A percentile compares a stretch with the other conserved stretches of the same genome.
phyloP scores from a whole-genome alignment of 1,139 yeast species.

The Debaryomycetaceae sp. region DNA sequence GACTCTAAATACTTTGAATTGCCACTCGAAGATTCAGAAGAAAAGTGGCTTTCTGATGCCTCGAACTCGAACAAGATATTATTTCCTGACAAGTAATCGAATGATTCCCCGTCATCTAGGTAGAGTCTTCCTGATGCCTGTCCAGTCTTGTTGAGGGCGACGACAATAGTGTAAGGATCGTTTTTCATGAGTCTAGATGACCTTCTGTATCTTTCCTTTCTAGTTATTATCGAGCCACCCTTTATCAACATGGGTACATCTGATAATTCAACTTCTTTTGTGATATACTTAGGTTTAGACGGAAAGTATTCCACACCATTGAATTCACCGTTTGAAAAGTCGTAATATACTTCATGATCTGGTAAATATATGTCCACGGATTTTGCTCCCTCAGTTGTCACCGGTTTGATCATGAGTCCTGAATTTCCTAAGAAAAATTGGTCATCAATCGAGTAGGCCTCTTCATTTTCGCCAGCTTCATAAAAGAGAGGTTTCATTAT shows the following conservation, averaged over 20 bases:
- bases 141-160: constrained; percentile 54
- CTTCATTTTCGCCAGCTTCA: constrained; percentile 51
- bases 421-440: constrained; percentile 75
- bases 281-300: constrained; percentile 13
- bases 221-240: constrained; percentile 73
- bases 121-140: constrained; percentile 57
- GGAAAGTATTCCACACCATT: constrained; percentile 5
- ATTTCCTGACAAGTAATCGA: constrained; percentile 50
- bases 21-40: constrained; percentile 2
- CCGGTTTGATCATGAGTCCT: constrained; percentile 80
- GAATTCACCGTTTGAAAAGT: constrained; percentile 41
- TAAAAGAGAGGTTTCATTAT: constrained; percentile 74
- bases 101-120: constrained; percentile 82
- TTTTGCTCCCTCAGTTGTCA: constrained; percentile 54
- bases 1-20: constrained; percentile 7
- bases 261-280: constrained; percentile 44
- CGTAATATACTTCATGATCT: constrained; percentile 58
- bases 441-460: constrained; percentile 65
- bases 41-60: constrained; percentile 10
- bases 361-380: constrained; percentile 58
- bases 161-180: constrained; percentile 80
- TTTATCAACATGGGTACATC: constrained; percentile 70
- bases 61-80: constrained; percentile 40
- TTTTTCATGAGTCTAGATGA: constrained; percentile 69
- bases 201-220: constrained; percentile 74